Evolutionary conservation across 495 filamentous ascomycete genomes (phyloP).

Genomic region (Pyrenula aspistea): DNA sequence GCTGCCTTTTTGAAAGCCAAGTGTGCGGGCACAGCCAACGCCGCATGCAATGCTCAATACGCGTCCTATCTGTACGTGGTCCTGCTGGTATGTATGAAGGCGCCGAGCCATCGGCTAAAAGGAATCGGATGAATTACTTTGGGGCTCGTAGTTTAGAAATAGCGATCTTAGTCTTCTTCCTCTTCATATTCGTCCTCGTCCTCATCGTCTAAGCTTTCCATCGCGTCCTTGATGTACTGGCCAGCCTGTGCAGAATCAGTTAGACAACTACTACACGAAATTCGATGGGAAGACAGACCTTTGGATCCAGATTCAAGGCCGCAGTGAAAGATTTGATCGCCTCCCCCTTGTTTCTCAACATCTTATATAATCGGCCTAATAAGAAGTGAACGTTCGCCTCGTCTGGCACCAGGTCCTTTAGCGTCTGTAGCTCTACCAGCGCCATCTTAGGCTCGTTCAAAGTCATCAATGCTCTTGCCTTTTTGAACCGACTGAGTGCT

Average conservation of each 20-base stretch:
- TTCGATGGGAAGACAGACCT: slow-evolving; percentile 45
- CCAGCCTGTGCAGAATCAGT: slow-evolving; percentile 53
- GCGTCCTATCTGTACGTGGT: too few species aligned
- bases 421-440: slow-evolving; percentile 61
- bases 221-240: slow-evolving; percentile 82
- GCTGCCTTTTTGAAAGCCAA: too few species aligned
- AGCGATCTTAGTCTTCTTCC: slow-evolving; percentile 19
- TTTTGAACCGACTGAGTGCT: slow-evolving; percentile 76
- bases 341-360: slow-evolving; percentile 58
- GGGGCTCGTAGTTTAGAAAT: too few species aligned
- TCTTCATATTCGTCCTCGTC: slow-evolving; percentile 57
- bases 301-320: slow-evolving; percentile 90
- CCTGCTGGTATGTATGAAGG: too few species aligned
- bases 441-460: slow-evolving; percentile 60
- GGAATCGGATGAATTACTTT: too few species aligned
- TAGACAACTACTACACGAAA: slow-evolving; percentile 1
- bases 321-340: slow-evolving; percentile 89
- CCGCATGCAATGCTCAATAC: too few species aligned
- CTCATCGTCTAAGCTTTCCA: slow-evolving; percentile 79
- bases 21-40: too few species aligned
- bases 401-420: slow-evolving; percentile 85
- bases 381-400: slow-evolving; percentile 93
- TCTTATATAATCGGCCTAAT: slow-evolving; percentile 78
- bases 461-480: slow-evolving; percentile 75
- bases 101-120: too few species aligned